These are phyloP conservation scores for Blastobotrys illinoisensis DNA, from an alignment of 1,139 yeast species.

Conservation along the genomic window DNA sequence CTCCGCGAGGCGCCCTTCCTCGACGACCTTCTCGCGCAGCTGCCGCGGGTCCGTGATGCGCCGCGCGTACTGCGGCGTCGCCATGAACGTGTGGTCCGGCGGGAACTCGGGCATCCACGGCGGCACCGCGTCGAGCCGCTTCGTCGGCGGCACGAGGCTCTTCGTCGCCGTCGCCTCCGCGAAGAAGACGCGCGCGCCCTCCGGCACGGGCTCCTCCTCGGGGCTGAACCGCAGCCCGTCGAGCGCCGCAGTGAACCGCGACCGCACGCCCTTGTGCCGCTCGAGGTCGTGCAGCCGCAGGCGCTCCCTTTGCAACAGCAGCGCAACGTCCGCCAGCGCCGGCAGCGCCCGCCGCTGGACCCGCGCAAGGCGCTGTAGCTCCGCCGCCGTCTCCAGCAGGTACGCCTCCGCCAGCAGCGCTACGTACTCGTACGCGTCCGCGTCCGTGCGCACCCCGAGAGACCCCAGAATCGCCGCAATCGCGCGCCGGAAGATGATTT, in stretches of 20 bases:
- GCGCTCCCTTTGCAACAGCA: constrained; percentile 44
- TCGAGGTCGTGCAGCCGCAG: constrained; percentile 45
- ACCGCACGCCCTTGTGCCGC: constrained; percentile 34
- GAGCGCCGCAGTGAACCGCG: constrained; percentile 23
- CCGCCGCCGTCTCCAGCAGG: constrained; percentile 43
- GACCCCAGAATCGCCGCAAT: constrained; percentile 27
- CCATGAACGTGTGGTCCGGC: constrained; percentile 84
- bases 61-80: constrained; percentile 62
- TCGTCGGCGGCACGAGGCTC: constrained; percentile 39
- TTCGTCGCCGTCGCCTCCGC: constrained; percentile 25
- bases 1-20: constrained; percentile 77
- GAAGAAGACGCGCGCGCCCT: constrained; percentile 23
- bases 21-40: constrained; percentile 64
- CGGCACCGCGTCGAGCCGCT: constrained; percentile 56
- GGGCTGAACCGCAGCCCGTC: constrained; percentile 25
- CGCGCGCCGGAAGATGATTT: constrained; percentile 24
- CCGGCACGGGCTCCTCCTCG: constrained; percentile 23
- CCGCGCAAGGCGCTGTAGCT: constrained; percentile 51
- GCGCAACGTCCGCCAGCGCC: constrained; percentile 50
- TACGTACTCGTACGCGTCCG: constrained; percentile 32
- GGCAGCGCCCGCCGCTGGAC: constrained; percentile 66
- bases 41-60: constrained; percentile 67
- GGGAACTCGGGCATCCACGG: constrained; percentile 80
- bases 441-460: constrained; percentile 17
- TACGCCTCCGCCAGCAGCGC: constrained; percentile 40